phyloP scores from a whole-genome alignment of 768 basidiomycete species.

The Coprinopsis cinerea region DNA sequence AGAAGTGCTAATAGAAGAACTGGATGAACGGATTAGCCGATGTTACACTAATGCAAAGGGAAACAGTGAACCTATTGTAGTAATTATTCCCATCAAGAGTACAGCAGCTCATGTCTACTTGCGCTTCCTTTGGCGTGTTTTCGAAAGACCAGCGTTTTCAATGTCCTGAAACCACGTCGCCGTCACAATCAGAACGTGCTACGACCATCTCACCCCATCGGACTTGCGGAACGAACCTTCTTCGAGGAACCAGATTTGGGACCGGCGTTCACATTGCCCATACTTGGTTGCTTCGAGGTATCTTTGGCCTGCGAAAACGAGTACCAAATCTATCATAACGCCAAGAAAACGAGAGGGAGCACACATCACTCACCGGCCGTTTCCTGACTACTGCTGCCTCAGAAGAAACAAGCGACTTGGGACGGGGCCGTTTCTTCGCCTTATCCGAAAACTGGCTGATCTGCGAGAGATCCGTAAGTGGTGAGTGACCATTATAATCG shows the following conservation, averaged over 20 bases:
- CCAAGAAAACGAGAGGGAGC: too few species aligned
- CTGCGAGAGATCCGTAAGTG: slow-evolving; percentile 19
- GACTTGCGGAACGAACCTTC: slow-evolving; percentile 2
- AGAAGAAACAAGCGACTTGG: slow-evolving; percentile 7
- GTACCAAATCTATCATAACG: too few species aligned
- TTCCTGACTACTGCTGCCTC: neutral
- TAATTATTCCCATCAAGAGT: too few species aligned
- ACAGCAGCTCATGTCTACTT: neutral
- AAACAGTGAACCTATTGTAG: too few species aligned
- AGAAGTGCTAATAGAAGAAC: too few species aligned
- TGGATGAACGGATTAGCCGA: too few species aligned
- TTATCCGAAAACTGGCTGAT: slow-evolving; percentile 6
- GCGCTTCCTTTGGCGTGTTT: neutral
- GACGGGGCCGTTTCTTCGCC: slow-evolving; percentile 16
- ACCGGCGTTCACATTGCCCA: neutral
- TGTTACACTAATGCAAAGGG: too few species aligned
- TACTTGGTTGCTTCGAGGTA: neutral
- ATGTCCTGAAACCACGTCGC: neutral
- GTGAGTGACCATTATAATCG: slow-evolving; percentile 22
- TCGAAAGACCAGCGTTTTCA: neutral
- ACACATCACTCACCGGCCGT: slow-evolving; percentile 6
- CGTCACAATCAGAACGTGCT: too few species aligned
- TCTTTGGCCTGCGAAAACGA: neutral
- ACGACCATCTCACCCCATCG: too few species aligned
- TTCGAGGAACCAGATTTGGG: neutral